phyloP scores from a whole-genome alignment of 345 rosid genomes.

The Sisymbrium irio region DNA sequence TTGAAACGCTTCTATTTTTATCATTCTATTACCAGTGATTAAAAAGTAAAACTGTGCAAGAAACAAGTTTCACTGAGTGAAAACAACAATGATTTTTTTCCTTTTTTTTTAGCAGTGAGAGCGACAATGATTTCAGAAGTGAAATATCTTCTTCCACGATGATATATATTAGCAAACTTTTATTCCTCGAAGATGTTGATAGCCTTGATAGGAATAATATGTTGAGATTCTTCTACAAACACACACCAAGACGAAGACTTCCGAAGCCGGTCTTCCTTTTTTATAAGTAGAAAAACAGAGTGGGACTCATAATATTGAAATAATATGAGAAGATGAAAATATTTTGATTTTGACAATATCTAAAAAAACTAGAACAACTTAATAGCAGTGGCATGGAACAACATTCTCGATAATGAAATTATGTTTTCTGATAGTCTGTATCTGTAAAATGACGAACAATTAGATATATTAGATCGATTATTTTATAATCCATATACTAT shows the following conservation, averaged over 20 bases:
- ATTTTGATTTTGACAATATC: not conserved
- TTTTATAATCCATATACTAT: not conserved
- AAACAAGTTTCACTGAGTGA: not conserved
- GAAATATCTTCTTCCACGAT: constrained; percentile 1
- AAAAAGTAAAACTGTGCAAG: not conserved
- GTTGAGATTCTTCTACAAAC: not conserved
- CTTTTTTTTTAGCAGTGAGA: too few relatives aligned
- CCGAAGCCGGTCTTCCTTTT: not conserved
- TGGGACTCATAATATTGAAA: not conserved
- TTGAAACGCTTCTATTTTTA: not conserved
- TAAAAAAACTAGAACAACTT: not conserved
- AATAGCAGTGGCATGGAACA: not conserved
- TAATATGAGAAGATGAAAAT: not conserved
- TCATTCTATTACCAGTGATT: not conserved
- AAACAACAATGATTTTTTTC: not conserved
- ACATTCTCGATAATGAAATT: not conserved
- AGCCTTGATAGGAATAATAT: constrained; percentile 21
- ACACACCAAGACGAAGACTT: not conserved
- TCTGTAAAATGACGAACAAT: not conserved
- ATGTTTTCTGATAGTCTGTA: not conserved
- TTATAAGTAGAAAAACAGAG: not conserved
- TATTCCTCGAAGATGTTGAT: constrained; percentile 30
- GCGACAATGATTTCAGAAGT: not conserved
- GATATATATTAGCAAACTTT: not conserved
- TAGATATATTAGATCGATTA: not conserved